phyloP scores from a whole-genome alignment of 1,139 yeast species.

The Suzukiozyma palmioleophila region DNA sequence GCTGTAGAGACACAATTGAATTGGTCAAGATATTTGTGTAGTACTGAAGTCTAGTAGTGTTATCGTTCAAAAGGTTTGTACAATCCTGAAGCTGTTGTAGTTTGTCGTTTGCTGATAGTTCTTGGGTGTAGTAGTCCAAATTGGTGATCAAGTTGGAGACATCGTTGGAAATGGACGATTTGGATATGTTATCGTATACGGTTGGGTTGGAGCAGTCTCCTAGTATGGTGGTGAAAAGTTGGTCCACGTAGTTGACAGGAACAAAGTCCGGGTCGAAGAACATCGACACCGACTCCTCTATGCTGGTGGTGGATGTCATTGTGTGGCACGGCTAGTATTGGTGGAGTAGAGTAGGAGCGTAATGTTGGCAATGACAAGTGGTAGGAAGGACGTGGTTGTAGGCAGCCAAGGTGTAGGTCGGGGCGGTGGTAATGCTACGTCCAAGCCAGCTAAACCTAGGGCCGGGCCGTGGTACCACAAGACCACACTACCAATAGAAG shows the following conservation, averaged over 20 bases:
- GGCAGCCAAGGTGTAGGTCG: too few relatives aligned
- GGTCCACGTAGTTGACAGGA: constrained; percentile 35
- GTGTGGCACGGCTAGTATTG: background rate
- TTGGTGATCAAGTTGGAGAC: constrained; percentile 47
- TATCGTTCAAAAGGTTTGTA: constrained; percentile 17
- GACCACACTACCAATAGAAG: too few relatives aligned
- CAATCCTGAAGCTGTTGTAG: constrained; percentile 39
- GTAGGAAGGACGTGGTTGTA: too few relatives aligned
- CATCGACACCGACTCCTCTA: constrained; percentile 25
- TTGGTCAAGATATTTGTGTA: constrained; percentile 56
- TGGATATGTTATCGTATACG: constrained; percentile 15
- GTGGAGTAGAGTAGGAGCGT: too few relatives aligned
- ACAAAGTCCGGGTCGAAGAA: constrained; percentile 40
- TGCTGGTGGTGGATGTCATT: constrained; percentile 4
- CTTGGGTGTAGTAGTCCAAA: constrained; percentile 58
- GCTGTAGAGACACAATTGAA: constrained; percentile 51
- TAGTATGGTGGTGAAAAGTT: constrained; percentile 19
- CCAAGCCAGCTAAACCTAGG: too few relatives aligned
- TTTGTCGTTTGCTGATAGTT: constrained; percentile 43
- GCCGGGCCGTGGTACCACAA: too few relatives aligned
- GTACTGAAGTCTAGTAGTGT: constrained; percentile 53
- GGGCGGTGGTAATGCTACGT: too few relatives aligned
- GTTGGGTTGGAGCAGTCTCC: constrained; percentile 12
- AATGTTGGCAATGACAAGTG: too few relatives aligned
- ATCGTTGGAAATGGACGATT: constrained; percentile 24